Evolutionary conservation across 768 basidiomycete genomes (phyloP), one percentile per base, ranked within the genome.

Genomic region (Chiua virens): DNA sequence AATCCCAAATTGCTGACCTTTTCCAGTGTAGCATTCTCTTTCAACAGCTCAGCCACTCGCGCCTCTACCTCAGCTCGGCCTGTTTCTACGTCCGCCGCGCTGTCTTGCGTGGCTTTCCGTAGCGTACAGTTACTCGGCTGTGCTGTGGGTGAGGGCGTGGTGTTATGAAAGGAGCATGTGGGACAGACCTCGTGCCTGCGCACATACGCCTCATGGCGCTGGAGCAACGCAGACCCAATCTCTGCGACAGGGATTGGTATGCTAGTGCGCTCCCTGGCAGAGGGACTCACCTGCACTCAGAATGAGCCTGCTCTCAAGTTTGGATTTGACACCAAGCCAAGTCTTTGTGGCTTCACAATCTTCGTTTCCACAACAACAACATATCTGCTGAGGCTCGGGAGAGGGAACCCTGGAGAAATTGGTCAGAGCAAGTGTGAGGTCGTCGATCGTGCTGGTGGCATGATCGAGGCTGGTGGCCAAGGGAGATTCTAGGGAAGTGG

Each of bases 201-300:
- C 25, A 92, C 83, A 68, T 90, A 91, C 4, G 87, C 89, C 71
- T 95, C 93, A 64, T 95, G 92, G 53, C 86, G 76, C 62, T 89
- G 84, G 42, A 97, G 69, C 42, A 97, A 71, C 5, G 94, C 93
- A 68, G 93, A 90, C 13, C 93, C 93, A 25, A 96, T 86, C 77
- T 95, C 92, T 92, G 57, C 23, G 50, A 40, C 9, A 43, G 21
- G 50, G 28, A 34, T 59, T 46, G 55, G 35, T 34, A 43, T 40
- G 32, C 25, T 30, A n/a, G 22, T 21, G 40, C 22, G 44, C 32
- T 20, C 49, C 45, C 14, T 38, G 53, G 41, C 34, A 28, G 45
- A 47, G 21, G 25, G 30, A 76, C 87, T 61, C 62, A 94, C 93
- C 92, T 62, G 91, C 93, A 66, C 92, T 92, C 49, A 96, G 76